These are phyloP conservation scores for Talaromyces wortmannii DNA, from an alignment of 495 filamentous ascomycete genomes.

Conservation along the genomic window DNA sequence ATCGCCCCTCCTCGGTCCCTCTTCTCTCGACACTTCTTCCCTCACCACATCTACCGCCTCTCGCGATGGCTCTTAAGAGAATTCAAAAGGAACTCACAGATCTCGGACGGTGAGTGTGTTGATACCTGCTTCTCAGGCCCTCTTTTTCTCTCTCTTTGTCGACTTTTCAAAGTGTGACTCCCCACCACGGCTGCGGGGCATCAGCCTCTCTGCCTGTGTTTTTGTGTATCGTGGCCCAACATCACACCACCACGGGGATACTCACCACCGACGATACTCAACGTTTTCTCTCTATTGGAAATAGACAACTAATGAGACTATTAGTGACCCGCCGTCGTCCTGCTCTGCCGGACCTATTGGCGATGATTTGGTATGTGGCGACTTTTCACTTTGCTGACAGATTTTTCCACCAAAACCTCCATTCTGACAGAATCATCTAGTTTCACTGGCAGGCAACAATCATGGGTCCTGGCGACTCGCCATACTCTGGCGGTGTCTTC, in stretches of 20 bases:
- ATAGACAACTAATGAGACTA: slow-evolving; percentile 5
- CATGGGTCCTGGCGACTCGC: slow-evolving; percentile 96
- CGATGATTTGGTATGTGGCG: slow-evolving; percentile 79
- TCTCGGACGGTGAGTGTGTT: slow-evolving; percentile 79
- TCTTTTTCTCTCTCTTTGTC: not conserved
- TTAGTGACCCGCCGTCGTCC: slow-evolving; percentile 94
- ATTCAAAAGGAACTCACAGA: slow-evolving; percentile 99
- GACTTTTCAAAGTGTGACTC: slow-evolving; percentile 5
- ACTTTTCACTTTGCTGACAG: not conserved
- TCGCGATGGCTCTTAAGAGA: slow-evolving; percentile 93
- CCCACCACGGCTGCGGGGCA: slow-evolving; percentile 18
- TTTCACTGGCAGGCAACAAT: slow-evolving; percentile 99
- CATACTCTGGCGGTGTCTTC: slow-evolving; percentile 96
- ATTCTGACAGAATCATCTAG: slow-evolving; percentile 35
- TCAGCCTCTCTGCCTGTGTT: not conserved
- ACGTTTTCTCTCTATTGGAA: not conserved
- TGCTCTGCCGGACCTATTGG: slow-evolving; percentile 95
- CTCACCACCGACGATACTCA: not conserved
- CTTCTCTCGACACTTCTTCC: slow-evolving; percentile 5
- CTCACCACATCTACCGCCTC: slow-evolving; percentile 19
- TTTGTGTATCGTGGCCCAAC: not conserved
- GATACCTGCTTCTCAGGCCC: not conserved
- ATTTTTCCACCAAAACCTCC: not conserved
- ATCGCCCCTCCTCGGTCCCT: slow-evolving; percentile 9
- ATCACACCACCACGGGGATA: not conserved